Conservation (phyloP, 495 filamentous ascomycete species). For the Daldinia loculata region DNA sequence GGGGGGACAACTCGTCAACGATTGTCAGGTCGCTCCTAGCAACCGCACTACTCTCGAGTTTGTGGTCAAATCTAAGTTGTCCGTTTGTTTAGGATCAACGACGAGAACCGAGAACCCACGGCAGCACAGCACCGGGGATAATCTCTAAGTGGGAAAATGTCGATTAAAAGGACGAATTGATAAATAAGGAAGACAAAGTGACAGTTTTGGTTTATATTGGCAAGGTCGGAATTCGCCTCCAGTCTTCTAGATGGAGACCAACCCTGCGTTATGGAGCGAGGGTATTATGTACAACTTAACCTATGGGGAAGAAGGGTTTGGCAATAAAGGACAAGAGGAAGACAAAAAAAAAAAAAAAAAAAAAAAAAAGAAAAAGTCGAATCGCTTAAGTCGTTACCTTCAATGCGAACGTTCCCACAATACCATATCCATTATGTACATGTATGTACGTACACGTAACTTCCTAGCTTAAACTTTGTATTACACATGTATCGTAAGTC, state of each 20-base stretch:
- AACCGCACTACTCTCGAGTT: neutral
- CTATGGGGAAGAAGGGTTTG: constrained; percentile 7
- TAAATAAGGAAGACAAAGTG: neutral
- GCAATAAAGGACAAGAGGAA: neutral
- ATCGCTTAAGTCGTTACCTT: constrained; percentile 2
- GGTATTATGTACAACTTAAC: constrained; percentile 9
- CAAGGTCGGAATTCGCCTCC: constrained; percentile 12
- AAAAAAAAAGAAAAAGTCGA: constrained; percentile 12
- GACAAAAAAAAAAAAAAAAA: neutral
- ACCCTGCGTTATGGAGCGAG: constrained; percentile 4
- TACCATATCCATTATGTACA: neutral
- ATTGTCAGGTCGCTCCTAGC: neutral
- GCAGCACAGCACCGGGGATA: constrained; percentile 25
- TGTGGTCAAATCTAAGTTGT: neutral
- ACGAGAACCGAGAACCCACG: constrained; percentile 11
- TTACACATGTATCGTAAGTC: neutral
- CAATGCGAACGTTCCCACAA: neutral
- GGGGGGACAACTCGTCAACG: neutral
- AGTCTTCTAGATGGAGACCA: constrained; percentile 3
- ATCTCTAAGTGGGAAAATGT: constrained; percentile 1
- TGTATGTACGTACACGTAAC: neutral
- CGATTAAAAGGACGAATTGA: constrained; percentile 1
- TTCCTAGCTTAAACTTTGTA: neutral
- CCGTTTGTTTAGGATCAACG: constrained; percentile 16
- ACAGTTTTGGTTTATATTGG: constrained; percentile 1